Evolutionary conservation across 2,329 filamentous ascomycete genomes (phyloP).

Genomic region (Aureobasidium sp.): DNA sequence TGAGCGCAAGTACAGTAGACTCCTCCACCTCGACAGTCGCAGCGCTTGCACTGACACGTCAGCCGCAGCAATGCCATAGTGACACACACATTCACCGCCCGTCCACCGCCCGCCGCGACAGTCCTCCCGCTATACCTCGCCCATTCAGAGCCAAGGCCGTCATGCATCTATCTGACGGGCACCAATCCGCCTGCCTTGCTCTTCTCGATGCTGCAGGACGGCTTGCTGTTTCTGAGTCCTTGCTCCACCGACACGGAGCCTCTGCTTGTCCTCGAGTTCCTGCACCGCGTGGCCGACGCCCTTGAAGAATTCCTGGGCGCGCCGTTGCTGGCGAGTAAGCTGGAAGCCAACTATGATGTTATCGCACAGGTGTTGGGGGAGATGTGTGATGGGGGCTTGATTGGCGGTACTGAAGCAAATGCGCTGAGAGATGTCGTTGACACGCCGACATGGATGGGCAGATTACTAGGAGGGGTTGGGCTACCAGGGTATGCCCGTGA

Average conservation of each 20-base stretch:
- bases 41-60: not conserved
- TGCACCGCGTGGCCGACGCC: constrained; percentile 86
- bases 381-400: constrained; percentile 90
- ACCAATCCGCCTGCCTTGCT: constrained; percentile 79
- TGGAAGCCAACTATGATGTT: constrained; percentile 87
- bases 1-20: constrained; percentile 69
- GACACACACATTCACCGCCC: constrained; percentile 79
- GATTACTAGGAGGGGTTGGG: constrained; percentile 78
- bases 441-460: constrained; percentile 83
- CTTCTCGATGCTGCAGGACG: constrained; percentile 81
- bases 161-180: constrained; percentile 75
- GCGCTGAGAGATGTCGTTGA: constrained; percentile 85
- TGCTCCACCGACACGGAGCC: constrained; percentile 83
- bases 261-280: constrained; percentile 83
- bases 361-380: constrained; percentile 87
- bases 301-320: constrained; percentile 91
- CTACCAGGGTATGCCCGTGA: constrained; percentile 51
- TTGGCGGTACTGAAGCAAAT: constrained; percentile 88
- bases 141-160: constrained; percentile 72
- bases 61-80: constrained; percentile 66
- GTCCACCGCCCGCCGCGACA: constrained; percentile 67
- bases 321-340: constrained; percentile 75
- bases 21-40: not conserved
- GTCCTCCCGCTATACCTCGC: constrained; percentile 83
- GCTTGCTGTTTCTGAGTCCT: constrained; percentile 77